These are phyloP conservation scores for Camillea tinctor DNA, from an alignment of 2,329 filamentous ascomycete species.

Conservation along the genomic window DNA sequence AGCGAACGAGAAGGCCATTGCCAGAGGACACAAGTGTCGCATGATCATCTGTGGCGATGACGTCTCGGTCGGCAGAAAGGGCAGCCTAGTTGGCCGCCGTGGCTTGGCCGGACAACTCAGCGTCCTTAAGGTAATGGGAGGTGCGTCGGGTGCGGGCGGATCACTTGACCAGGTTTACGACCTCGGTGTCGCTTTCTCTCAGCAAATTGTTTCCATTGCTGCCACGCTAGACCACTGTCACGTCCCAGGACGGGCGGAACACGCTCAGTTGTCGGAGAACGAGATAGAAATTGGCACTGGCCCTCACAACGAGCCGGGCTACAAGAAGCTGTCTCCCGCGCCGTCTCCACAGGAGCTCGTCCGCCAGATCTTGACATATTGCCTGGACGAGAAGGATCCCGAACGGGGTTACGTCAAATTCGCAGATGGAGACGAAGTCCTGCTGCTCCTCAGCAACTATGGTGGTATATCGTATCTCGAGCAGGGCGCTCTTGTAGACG, in stretches of 20 bases:
- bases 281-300: constrained; percentile 65
- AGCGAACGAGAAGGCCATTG: constrained; percentile 57
- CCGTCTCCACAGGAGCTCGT: constrained; percentile 50
- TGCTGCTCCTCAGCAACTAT: constrained; percentile 58
- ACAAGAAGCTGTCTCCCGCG: constrained; percentile 53
- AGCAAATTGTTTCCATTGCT: constrained; percentile 55
- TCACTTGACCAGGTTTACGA: constrained; percentile 50
- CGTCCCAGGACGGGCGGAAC: constrained; percentile 51
- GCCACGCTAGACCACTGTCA: constrained; percentile 62
- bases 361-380: constrained; percentile 58
- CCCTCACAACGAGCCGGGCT: constrained; percentile 65
- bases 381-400: constrained; percentile 55
- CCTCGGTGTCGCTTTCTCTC: constrained; percentile 48
- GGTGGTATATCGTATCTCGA: constrained; percentile 59
- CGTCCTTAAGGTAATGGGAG: constrained; percentile 58
- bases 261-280: constrained; percentile 46
- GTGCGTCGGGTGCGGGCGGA: constrained; percentile 45
- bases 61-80: constrained; percentile 59
- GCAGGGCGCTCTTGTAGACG: constrained; percentile 53
- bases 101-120: constrained; percentile 61
- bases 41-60: constrained; percentile 65
- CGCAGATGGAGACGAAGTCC: constrained; percentile 44
- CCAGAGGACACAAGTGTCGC: constrained; percentile 51
- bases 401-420: constrained; percentile 51
- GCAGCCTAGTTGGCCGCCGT: constrained; percentile 58